Conservation (phyloP, 805 yeast species). For the Komagataella phaffii region DNA sequence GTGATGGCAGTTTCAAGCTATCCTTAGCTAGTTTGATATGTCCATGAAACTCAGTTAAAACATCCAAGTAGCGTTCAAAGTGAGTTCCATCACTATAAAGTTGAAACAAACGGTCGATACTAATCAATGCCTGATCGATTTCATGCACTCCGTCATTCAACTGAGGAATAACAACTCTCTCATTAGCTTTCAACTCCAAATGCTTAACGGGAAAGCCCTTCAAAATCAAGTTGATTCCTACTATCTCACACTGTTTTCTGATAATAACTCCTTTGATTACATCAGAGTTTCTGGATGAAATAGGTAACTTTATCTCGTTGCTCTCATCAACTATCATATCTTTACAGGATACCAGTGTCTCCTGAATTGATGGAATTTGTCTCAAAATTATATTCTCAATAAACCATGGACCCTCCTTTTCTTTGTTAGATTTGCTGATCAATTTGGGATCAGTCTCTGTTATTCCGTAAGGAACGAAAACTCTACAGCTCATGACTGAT, state of each 20-base stretch:
- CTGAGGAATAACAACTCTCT: constrained; percentile 26
- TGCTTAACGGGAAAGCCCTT: constrained; percentile 24
- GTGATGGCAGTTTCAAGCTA: constrained; percentile 37
- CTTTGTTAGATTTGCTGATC: constrained; percentile 3
- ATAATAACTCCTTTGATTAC: constrained; percentile 46
- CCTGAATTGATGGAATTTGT: constrained; percentile 30
- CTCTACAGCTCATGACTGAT: neutral
- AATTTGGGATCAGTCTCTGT: neutral
- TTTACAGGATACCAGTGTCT: constrained; percentile 26
- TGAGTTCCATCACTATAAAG: constrained; percentile 6
- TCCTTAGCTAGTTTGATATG: constrained; percentile 18
- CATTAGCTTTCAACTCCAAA: constrained; percentile 22
- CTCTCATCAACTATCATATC: constrained; percentile 22
- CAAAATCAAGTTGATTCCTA: constrained; percentile 28
- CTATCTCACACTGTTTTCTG: constrained; percentile 38
- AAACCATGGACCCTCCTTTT: constrained; percentile 30
- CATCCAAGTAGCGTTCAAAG: neutral
- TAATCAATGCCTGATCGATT: constrained; percentile 27
- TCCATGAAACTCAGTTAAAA: neutral
- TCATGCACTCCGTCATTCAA: constrained; percentile 20
- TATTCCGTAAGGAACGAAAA: neutral
- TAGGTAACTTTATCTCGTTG: constrained; percentile 38
- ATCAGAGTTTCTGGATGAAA: constrained; percentile 41
- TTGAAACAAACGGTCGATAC: constrained; percentile 22
- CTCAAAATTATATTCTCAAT: constrained; percentile 32